A percentile compares a stretch with the other conserved stretches of the same genome.
Conservation (phyloP, 2,329 filamentous ascomycete genomes). For the Phaeosphaeriaceae sp. region DNA sequence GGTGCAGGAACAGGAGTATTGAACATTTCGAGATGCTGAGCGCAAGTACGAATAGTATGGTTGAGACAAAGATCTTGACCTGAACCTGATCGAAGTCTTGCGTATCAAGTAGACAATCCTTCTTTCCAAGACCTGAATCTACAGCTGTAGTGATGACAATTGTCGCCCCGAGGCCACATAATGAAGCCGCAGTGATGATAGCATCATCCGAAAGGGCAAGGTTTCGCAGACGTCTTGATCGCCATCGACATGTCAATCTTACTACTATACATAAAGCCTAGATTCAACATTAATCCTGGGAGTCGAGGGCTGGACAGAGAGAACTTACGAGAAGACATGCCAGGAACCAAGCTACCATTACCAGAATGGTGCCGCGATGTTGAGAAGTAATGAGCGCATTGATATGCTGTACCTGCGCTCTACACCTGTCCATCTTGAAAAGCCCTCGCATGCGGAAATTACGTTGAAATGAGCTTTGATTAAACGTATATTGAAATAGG, state of each 20-base stretch:
- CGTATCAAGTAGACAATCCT: constrained; percentile 16
- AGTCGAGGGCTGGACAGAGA: background rate
- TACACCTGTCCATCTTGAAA: constrained; percentile 16
- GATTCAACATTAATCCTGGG: constrained; percentile 7
- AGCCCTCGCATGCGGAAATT: constrained; percentile 23
- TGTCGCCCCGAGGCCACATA: constrained; percentile 33
- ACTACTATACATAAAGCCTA: constrained; percentile 28
- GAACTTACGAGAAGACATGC: constrained; percentile 29
- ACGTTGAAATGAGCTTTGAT: constrained; percentile 24
- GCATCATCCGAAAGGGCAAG: constrained; percentile 27
- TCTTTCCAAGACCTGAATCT: constrained; percentile 27
- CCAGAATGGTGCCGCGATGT: constrained; percentile 33
- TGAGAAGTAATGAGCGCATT: constrained; percentile 33
- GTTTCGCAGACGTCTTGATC: constrained; percentile 14
- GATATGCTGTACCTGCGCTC: constrained; percentile 13
- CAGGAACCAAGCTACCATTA: constrained; percentile 37
- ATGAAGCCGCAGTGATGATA: constrained; percentile 24
- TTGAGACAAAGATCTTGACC: constrained; percentile 29
- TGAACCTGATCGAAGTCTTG: constrained; percentile 18
- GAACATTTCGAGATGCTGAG: constrained; percentile 35
- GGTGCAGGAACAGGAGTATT: constrained; percentile 27
- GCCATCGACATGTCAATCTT: constrained; percentile 26
- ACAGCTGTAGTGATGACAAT: constrained; percentile 30
- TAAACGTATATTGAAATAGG: constrained; percentile 23
- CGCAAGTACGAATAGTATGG: constrained; percentile 30